Evolutionary conservation across 2,329 filamentous ascomycete genomes (phyloP).

Genomic region (Fusarium sp.): DNA sequence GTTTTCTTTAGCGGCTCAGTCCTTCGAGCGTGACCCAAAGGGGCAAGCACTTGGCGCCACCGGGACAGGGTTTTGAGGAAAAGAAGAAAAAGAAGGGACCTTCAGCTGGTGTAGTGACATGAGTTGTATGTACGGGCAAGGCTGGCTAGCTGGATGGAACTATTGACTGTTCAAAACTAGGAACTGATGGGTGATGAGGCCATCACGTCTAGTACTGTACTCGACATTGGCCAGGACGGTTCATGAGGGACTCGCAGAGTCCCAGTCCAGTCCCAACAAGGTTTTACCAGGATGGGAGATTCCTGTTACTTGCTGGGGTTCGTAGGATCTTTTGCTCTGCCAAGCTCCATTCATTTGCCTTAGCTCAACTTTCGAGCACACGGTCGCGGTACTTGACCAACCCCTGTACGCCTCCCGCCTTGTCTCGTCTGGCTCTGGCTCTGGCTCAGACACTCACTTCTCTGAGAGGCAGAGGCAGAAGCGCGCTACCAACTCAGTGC

Average conservation of each 20-base stretch:
- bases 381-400: conserved; percentile 36
- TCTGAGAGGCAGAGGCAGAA: conserved; percentile 20
- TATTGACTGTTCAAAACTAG: conserved; percentile 7
- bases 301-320: conserved; percentile 22
- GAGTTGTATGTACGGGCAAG: not conserved
- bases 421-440: conserved; percentile 23
- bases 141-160: conserved; percentile 8
- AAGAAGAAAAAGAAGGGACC: conserved; percentile 2
- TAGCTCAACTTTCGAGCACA: conserved; percentile 22
- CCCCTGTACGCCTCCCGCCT: conserved; percentile 39
- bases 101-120: conserved; percentile 20
- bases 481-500: conserved; percentile 43
- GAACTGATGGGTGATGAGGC: conserved; percentile 13
- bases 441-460: conserved; percentile 3
- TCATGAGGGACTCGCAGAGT: not conserved
- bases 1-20: conserved; percentile 36
- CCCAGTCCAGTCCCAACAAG: conserved; percentile 14
- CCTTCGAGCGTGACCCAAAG: conserved; percentile 13
- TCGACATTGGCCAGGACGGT: conserved; percentile 3
- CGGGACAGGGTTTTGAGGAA: conserved; percentile 13
- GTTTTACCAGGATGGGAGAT: conserved; percentile 23
- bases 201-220: not conserved
- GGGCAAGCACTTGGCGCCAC: conserved; percentile 24
- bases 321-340: conserved; percentile 36
- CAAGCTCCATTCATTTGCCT: conserved; percentile 31